Percentiles rank a stretch among this genome's conserved stretches.
Evolutionary conservation across 257 asterid genomes (phyloP).

Genomic region (Plantago major): DNA sequence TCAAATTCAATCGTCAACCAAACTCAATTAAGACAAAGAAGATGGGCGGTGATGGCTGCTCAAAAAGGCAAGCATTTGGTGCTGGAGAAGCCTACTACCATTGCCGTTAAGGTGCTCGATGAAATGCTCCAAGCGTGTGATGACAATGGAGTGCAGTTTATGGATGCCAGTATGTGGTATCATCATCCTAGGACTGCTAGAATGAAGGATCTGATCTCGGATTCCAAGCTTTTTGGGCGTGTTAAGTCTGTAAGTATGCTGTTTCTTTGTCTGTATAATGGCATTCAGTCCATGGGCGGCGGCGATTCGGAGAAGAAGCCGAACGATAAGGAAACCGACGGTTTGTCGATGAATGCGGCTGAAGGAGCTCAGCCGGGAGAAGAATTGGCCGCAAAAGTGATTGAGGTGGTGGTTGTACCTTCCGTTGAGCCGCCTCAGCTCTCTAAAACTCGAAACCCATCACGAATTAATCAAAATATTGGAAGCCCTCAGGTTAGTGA

Average conservation of each 20-base stretch:
- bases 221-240: too few species aligned
- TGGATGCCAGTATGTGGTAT: slow-evolving; percentile 93
- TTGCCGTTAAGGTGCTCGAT: slow-evolving; percentile 19
- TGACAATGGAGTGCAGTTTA: slow-evolving; percentile 64
- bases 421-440: background rate
- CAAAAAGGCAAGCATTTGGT: slow-evolving; percentile 62
- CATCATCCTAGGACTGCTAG: slow-evolving; percentile 76
- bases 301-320: too few species aligned
- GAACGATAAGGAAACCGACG: too few species aligned
- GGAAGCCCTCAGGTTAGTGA: too few species aligned
- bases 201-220: too few species aligned
- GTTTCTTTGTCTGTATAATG: too few species aligned
- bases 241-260: too few species aligned
- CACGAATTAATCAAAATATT: too few species aligned
- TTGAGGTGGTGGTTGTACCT: slow-evolving; percentile 1
- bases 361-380: background rate
- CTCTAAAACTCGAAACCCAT: background rate
- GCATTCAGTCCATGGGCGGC: too few species aligned
- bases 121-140: slow-evolving; percentile 50
- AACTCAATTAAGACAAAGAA: too few species aligned
- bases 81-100: slow-evolving; percentile 75
- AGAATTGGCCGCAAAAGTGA: slow-evolving; percentile 1
- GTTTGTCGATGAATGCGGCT: background rate
- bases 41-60: slow-evolving; percentile 76
- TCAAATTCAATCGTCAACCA: too few species aligned